phyloP scores from a whole-genome alignment of 192 early-diverging fungal species.

The Entrophospora sp. region DNA sequence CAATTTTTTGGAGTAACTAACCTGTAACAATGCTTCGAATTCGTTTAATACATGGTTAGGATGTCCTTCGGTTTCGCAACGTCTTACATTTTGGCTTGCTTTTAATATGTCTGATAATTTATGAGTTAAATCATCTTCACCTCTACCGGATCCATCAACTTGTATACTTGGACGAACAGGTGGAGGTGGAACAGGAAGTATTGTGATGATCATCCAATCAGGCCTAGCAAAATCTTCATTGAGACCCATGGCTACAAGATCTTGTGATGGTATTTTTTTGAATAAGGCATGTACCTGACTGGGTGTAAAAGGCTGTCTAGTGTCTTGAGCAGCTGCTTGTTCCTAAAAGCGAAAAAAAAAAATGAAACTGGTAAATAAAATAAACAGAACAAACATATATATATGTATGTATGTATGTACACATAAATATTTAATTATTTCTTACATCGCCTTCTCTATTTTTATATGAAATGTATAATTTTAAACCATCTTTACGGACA shows the following conservation, averaged over 20 bases:
- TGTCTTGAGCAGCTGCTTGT: slow-evolving; percentile 45
- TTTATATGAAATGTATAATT: slow-evolving; percentile 49
- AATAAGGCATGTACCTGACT: slow-evolving; percentile 75
- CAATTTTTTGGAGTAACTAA: neutral
- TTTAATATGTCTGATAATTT: slow-evolving; percentile 90
- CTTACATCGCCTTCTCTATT: slow-evolving; percentile 27
- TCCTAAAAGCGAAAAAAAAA: too few relatives aligned
- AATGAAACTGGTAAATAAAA: too few relatives aligned
- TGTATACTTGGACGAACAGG: slow-evolving; percentile 93
- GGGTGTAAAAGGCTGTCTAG: slow-evolving; percentile 56
- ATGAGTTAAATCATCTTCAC: slow-evolving; percentile 97
- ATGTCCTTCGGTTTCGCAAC: slow-evolving; percentile 76
- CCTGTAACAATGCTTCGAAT: slow-evolving; percentile 73
- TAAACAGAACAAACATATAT: slow-evolving; percentile 17
- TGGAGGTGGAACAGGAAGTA: slow-evolving; percentile 92
- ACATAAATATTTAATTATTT: too few relatives aligned
- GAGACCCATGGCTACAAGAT: slow-evolving; percentile 78
- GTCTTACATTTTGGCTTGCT: slow-evolving; percentile 76
- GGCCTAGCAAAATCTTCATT: slow-evolving; percentile 86
- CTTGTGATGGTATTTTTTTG: slow-evolving; percentile 78
- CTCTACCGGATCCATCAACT: slow-evolving; percentile 78
- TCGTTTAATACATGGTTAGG: slow-evolving; percentile 84
- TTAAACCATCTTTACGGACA: slow-evolving; percentile 73
- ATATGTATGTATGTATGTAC: too few relatives aligned
- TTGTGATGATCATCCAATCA: slow-evolving; percentile 96